Evolutionary conservation across 2,329 filamentous ascomycete genomes (phyloP), one percentile per base, ranked within the genome.

Genomic region (Neopestalotiopsis sp.): DNA sequence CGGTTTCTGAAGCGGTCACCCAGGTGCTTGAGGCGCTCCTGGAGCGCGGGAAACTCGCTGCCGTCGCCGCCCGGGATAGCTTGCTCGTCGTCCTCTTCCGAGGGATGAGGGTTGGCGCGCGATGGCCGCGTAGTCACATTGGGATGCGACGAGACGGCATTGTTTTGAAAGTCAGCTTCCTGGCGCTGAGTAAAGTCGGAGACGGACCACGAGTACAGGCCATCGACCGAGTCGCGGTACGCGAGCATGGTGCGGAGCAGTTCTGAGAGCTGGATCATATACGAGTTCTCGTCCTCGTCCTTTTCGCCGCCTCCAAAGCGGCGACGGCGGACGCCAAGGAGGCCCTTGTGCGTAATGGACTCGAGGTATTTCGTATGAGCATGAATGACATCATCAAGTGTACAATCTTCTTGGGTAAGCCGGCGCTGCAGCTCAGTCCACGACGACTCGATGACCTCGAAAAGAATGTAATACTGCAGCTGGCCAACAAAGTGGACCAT

Each of bases 401-500:
- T 99, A 77, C 92, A 95, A 73, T 93, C 93, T 14, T 95, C 94
- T 78, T 93, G 94, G 67, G 88, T 90, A 71, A 98, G 91, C 40
- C 92, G 92, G 34, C 89, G 88, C 79, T 98, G 93, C 2, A 99
- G 87, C 77, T 95, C 92, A 71, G 93, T 93, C 97, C 96, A 99
- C 63, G 94, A 96, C 45, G 93, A 92, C 80, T 99, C 96, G 74
- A 99, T 98, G 74, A 99, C 96, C 80, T 99, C 96, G 77, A 98
- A 99, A 10, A 99, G 86, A 74, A 99, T 98, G 80, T 99, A 99
- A 83, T 98, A 98, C 80, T 99, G 96, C 14, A 99, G 87, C 81
- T 99, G 96, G 72, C 94, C 94, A 76, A 98, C 91, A 77, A 99
- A 98, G 79, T 99, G 97, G 17, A 98, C 94, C 96, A 99, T 99